Evolutionary conservation across 163 green algal genomes (phyloP).

Genomic region (Prototheca cutis): DNA sequence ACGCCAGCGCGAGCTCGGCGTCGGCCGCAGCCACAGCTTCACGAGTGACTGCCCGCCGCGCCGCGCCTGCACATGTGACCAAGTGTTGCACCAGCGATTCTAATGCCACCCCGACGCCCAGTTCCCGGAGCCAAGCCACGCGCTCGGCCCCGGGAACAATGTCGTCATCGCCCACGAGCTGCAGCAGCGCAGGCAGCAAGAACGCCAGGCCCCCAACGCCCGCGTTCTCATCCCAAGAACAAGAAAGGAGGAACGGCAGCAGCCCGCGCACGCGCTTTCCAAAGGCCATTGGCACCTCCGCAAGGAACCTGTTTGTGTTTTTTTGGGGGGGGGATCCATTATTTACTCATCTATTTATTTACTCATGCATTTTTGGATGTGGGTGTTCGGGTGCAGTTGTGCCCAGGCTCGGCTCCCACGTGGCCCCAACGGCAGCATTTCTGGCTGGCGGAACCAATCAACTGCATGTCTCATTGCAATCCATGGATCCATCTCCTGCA

Average conservation of each 20-base stretch:
- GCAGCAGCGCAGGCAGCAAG: slow-evolving; percentile 18
- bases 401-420: no score
- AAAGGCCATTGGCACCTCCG: slow-evolving; percentile 42
- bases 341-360: no score
- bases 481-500: no score
- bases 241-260: slow-evolving; percentile 36
- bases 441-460: no score
- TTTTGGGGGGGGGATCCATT: no score
- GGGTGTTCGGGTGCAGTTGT: no score
- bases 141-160: not conserved
- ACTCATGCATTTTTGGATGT: no score
- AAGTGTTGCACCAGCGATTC: not conserved
- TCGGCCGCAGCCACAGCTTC: not conserved
- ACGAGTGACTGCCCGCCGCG: not conserved
- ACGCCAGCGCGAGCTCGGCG: slow-evolving; percentile 4
- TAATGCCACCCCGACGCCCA: slow-evolving; percentile 1
- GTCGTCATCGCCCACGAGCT: slow-evolving; percentile 1
- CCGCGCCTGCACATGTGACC: not conserved
- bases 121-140: slow-evolving; percentile 3
- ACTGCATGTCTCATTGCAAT: no score
- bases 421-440: no score
- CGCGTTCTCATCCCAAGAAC: not conserved
- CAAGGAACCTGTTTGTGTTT: slow-evolving; percentile 49
- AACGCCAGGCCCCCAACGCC: slow-evolving; percentile 9
- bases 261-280: slow-evolving; percentile 16